phyloP scores from a whole-genome alignment of 352 stramenopile species.

The Chrysophaeum taylorii region DNA sequence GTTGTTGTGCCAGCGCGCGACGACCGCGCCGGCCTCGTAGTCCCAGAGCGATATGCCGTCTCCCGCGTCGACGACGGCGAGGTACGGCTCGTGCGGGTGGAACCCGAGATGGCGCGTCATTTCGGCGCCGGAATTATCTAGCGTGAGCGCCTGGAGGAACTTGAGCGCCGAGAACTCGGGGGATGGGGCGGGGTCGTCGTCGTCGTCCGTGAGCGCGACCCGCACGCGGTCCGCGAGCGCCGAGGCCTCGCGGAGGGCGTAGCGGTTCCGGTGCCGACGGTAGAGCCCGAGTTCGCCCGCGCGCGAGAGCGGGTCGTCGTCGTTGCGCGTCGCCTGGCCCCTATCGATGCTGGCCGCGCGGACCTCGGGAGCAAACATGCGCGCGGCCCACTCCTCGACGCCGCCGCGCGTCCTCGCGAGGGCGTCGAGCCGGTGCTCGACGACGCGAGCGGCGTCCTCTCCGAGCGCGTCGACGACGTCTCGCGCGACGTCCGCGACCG shows the following conservation, averaged over 20 bases:
- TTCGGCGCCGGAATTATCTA: conserved; percentile 79
- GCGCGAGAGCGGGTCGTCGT: conserved; percentile 10
- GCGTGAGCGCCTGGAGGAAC: conserved; percentile 62
- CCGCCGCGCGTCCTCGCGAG: conserved; percentile 20
- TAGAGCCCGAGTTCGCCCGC: conserved; percentile 15
- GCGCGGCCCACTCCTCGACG: conserved; percentile 24
- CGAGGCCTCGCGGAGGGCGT: neutral
- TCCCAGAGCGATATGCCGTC: conserved; percentile 89
- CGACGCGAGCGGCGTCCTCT: neutral
- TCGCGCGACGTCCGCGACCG: conserved; percentile 40
- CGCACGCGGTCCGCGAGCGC: neutral
- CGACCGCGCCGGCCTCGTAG: conserved; percentile 71
- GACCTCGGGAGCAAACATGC: conserved; percentile 10
- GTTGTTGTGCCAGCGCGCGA: conserved; percentile 64
- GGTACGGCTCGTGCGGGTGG: conserved; percentile 81
- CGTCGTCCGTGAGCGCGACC: conserved; percentile 18
- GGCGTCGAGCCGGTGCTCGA: conserved; percentile 17
- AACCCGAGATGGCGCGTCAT: conserved; percentile 91
- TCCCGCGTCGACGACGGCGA: conserved; percentile 85
- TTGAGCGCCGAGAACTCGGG: too few species aligned
- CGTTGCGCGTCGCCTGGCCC: neutral
- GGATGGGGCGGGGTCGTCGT: conserved; percentile 23
- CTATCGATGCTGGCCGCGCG: conserved; percentile 39
- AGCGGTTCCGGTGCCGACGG: conserved; percentile 3
- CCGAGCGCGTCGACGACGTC: neutral